Percentiles rank a stretch among this genome's conserved stretches.
phyloP scores from a whole-genome alignment of 805 yeast genomes.

The Candida coquimbonensis region DNA sequence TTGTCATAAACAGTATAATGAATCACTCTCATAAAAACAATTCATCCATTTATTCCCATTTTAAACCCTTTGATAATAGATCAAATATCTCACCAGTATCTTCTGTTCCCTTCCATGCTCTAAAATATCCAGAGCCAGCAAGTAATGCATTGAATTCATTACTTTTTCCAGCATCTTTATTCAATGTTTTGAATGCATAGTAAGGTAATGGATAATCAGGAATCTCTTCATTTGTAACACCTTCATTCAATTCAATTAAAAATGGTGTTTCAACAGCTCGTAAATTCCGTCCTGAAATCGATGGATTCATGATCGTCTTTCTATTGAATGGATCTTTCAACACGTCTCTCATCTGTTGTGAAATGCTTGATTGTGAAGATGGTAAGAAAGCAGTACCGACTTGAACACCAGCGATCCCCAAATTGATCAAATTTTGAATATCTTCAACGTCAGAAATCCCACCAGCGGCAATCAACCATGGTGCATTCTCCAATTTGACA shows the following conservation, averaged over 20 bases:
- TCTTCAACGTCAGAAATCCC: conserved; percentile 36
- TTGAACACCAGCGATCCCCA: conserved; percentile 48
- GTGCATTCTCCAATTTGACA: background rate
- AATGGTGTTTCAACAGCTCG: conserved; percentile 21
- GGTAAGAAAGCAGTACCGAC: conserved; percentile 47
- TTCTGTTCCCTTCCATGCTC: conserved; percentile 14
- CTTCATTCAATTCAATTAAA: conserved; percentile 9
- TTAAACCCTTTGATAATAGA: conserved; percentile 3
- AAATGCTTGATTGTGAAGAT: conserved; percentile 12
- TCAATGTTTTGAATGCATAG: conserved; percentile 16
- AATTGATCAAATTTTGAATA: conserved; percentile 25
- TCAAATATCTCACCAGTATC: conserved; percentile 11
- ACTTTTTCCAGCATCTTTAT: conserved; percentile 1
- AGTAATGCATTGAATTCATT: conserved; percentile 10
- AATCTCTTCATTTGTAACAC: conserved; percentile 1
- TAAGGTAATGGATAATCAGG: conserved; percentile 24
- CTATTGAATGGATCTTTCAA: conserved; percentile 14
- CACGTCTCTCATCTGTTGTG: conserved; percentile 9
- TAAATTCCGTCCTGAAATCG: conserved; percentile 20
- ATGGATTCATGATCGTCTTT: conserved; percentile 23
- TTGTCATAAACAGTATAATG: too few species aligned
- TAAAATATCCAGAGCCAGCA: conserved; percentile 13
- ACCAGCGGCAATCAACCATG: conserved; percentile 44
- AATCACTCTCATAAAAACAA: too few species aligned
- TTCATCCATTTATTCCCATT: too few species aligned